These are phyloP conservation scores for Carex scoparia DNA, from an alignment of 176 grass and related monocot species.

Conservation along the genomic window DNA sequence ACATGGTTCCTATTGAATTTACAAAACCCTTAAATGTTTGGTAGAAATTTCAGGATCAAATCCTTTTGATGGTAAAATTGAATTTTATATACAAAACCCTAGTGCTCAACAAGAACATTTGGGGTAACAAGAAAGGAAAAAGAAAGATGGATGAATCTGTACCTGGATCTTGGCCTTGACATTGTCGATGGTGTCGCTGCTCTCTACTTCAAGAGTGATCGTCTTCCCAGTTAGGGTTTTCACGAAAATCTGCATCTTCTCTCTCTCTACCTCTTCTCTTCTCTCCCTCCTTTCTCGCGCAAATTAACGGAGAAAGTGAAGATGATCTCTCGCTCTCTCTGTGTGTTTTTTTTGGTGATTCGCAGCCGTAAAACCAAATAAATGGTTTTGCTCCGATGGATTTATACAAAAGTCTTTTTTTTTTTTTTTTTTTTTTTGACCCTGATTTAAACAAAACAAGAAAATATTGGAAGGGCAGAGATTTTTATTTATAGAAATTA, in stretches of 20 bases:
- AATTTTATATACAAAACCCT: background rate
- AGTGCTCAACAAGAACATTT: background rate
- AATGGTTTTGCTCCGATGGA: background rate
- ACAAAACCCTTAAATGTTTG: background rate
- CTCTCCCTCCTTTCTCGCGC: background rate
- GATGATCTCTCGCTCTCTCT: background rate
- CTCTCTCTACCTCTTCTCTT: background rate
- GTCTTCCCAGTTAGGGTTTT: conserved; percentile 90
- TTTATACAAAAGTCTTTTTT: background rate
- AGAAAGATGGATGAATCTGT: background rate
- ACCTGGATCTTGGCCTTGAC: conserved; percentile 94
- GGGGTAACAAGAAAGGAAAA: background rate
- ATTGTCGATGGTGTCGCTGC: conserved; percentile 93
- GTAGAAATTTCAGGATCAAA: no score
- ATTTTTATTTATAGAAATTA: no score
- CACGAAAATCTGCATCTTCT: conserved; percentile 55
- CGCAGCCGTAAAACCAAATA: background rate
- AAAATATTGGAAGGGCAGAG: background rate
- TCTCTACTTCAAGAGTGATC: conserved; percentile 95
- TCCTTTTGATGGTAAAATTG: no score
- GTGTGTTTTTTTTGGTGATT: background rate
- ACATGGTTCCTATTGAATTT: background rate
- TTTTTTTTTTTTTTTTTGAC: no score
- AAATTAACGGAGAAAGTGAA: background rate
- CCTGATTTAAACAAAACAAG: background rate